Conservation (phyloP, 2,329 filamentous ascomycete species). For the Botrytis porri region DNA sequence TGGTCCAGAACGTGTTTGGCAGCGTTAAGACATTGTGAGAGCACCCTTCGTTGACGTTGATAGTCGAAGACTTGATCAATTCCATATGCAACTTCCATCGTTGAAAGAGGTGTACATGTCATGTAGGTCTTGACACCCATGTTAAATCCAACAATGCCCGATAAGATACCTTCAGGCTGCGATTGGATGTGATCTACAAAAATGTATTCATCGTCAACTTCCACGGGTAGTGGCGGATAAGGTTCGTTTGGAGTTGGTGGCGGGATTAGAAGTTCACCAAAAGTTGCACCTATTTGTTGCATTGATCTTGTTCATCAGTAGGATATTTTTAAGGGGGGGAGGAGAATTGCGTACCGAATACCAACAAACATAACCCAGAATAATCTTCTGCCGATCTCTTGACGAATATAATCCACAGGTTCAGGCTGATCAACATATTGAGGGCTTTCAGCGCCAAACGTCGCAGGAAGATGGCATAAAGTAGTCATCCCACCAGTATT, state of each 20-base stretch:
- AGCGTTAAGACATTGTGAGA: constrained; percentile 67
- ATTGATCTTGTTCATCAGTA: constrained; percentile 55
- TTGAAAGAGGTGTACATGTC: constrained; percentile 74
- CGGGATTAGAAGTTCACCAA: constrained; percentile 70
- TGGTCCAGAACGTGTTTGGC: constrained; percentile 67
- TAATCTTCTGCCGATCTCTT: constrained; percentile 72
- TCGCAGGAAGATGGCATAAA: constrained; percentile 26
- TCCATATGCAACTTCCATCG: constrained; percentile 80
- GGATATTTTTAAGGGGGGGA: not conserved
- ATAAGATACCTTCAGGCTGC: constrained; percentile 66
- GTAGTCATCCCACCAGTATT: constrained; percentile 37
- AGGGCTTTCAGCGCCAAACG: constrained; percentile 28
- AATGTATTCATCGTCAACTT: constrained; percentile 82
- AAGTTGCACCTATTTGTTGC: constrained; percentile 70
- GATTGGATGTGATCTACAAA: constrained; percentile 65
- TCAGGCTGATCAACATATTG: constrained; percentile 18
- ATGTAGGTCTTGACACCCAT: constrained; percentile 73
- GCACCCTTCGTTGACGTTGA: constrained; percentile 70
- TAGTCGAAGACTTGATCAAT: constrained; percentile 73
- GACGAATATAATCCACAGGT: constrained; percentile 62
- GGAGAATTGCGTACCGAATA: constrained; percentile 52
- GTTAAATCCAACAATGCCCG: constrained; percentile 77
- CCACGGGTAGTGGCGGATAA: constrained; percentile 75
- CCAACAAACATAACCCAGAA: constrained; percentile 83
- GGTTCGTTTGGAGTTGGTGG: constrained; percentile 72